Evolutionary conservation across 2,329 filamentous ascomycete genomes (phyloP).

Genomic region (Neoascochyta sp.): DNA sequence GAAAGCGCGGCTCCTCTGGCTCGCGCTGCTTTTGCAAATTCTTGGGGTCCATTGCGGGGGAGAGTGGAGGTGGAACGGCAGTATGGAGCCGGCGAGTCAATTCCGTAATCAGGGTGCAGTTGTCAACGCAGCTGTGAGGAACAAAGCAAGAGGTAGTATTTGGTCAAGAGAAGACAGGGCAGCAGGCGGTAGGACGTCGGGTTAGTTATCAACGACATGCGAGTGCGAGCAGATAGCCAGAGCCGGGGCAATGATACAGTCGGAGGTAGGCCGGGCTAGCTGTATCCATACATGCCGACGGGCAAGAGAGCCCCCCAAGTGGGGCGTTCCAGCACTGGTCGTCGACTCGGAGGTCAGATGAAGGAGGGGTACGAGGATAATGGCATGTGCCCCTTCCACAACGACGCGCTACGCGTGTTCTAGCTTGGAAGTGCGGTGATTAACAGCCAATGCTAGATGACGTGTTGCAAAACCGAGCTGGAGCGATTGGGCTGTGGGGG

Average conservation of each 20-base stretch:
- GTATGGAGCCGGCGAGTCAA: no score
- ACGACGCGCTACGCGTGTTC: slow-evolving; percentile 11
- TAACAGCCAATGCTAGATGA: slow-evolving; percentile 23
- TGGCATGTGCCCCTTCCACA: slow-evolving; percentile 13
- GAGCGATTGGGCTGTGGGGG: slow-evolving; percentile 14
- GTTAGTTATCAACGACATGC: slow-evolving; percentile 20
- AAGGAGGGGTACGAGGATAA: slow-evolving; percentile 27
- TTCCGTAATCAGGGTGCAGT: no score
- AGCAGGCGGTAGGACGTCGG: slow-evolving; percentile 6
- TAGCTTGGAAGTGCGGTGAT: slow-evolving; percentile 12
- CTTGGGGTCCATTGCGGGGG: slow-evolving; percentile 33
- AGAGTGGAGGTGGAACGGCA: not conserved
- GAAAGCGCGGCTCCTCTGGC: slow-evolving; percentile 46
- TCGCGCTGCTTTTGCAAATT: slow-evolving; percentile 37
- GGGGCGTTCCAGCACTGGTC: slow-evolving; percentile 15
- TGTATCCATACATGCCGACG: slow-evolving; percentile 13
- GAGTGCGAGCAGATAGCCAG: slow-evolving; percentile 17
- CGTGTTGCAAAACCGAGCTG: slow-evolving; percentile 13
- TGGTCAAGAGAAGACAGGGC: slow-evolving; percentile 2
- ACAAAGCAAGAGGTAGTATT: no score
- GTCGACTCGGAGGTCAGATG: slow-evolving; percentile 10
- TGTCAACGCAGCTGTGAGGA: no score
- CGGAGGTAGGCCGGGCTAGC: slow-evolving; percentile 16
- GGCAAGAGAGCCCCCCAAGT: slow-evolving; percentile 13
- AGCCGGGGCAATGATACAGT: slow-evolving; percentile 12